Conservation (phyloP, 768 basidiomycete species). For the Lactifluus piperatus region DNA sequence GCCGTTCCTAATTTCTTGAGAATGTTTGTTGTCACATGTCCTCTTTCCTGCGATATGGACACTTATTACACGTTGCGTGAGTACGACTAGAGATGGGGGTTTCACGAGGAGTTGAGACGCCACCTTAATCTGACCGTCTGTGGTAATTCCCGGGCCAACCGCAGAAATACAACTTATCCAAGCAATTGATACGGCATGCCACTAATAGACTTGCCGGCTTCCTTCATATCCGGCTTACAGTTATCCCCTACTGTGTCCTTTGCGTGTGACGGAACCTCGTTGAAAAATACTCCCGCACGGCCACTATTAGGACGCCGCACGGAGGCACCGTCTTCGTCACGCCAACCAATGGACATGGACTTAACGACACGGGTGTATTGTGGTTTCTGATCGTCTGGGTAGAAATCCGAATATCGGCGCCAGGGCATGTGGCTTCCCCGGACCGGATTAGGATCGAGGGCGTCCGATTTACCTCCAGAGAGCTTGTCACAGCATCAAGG, state of each 20-base stretch:
- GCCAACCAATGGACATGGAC: conserved; percentile 88
- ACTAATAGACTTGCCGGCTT: conserved; percentile 75
- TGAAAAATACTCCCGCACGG: conserved; percentile 40
- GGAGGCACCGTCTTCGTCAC: conserved; percentile 77
- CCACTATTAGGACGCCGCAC: conserved; percentile 44
- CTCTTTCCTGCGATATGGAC: conserved; percentile 62
- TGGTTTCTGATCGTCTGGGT: conserved; percentile 46
- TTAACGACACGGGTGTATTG: conserved; percentile 83
- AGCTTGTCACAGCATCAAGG: conserved; percentile 54
- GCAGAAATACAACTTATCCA: conserved; percentile 67
- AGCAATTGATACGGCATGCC: conserved; percentile 95
- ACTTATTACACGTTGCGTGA: conserved; percentile 81
- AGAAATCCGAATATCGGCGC: conserved; percentile 71
- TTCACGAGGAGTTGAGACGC: conserved; percentile 3
- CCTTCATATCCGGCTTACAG: conserved; percentile 53
- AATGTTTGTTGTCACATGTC: conserved; percentile 53
- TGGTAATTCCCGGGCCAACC: conserved; percentile 76
- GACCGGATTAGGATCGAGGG: conserved; percentile 42
- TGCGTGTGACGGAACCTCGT: conserved; percentile 50
- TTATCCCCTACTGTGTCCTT: conserved; percentile 78
- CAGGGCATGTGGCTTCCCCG: conserved; percentile 74
- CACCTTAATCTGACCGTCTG: conserved; percentile 86
- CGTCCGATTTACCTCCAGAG: conserved; percentile 54
- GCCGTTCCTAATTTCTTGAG: conserved; percentile 54
- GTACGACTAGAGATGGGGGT: conserved; percentile 52